These are phyloP conservation scores for Balansia obtecta DNA, from an alignment of 2,329 filamentous ascomycete genomes.

Conservation along the genomic window DNA sequence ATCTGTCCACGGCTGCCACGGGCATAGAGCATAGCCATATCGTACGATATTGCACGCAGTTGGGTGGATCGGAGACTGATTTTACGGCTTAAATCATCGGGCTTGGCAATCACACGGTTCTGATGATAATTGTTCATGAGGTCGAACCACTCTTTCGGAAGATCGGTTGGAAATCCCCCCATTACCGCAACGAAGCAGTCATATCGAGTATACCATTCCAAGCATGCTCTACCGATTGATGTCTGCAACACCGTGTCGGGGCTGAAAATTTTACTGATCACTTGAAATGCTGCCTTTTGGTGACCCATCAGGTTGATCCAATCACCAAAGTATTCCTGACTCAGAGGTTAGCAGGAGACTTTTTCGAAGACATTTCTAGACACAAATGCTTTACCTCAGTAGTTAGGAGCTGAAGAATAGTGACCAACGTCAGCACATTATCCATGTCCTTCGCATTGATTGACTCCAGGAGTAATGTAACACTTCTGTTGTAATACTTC, in stretches of 20 bases:
- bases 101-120: conserved; percentile 44
- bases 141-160: conserved; percentile 70
- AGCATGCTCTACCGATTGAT: conserved; percentile 56
- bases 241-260: conserved; percentile 63
- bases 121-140: conserved; percentile 50
- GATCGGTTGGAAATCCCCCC: conserved; percentile 61
- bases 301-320: conserved; percentile 91
- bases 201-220: conserved; percentile 85
- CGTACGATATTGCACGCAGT: conserved; percentile 61
- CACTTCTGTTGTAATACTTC: conserved; percentile 80
- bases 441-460: conserved; percentile 60
- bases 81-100: conserved; percentile 50
- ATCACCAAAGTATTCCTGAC: conserved; percentile 83
- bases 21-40: conserved; percentile 69
- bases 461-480: conserved; percentile 60
- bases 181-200: conserved; percentile 77
- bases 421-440: conserved; percentile 63
- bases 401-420: conserved; percentile 81
- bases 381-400: conserved; percentile 58
- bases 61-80: conserved; percentile 55
- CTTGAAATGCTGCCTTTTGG: conserved; percentile 75
- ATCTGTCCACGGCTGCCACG: conserved; percentile 53
- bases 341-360: neutral
- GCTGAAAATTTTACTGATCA: conserved; percentile 67
- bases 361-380: neutral